phyloP scores from a whole-genome alignment of 192 early-diverging fungal species.

The Coemansia sp. region DNA sequence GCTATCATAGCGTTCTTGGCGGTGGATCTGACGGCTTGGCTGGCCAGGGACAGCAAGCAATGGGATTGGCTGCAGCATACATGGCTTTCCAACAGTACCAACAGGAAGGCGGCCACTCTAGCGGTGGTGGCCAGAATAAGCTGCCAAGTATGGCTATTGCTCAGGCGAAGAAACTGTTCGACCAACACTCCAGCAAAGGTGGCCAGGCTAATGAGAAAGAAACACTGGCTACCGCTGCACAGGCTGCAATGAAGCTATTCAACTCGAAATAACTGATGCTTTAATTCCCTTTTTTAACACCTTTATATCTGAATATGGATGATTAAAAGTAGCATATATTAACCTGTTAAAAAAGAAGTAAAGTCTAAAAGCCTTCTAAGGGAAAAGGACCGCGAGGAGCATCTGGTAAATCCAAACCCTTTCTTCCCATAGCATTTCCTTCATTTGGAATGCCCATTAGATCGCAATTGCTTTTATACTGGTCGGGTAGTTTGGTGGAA shows the following conservation, averaged over 20 bases:
- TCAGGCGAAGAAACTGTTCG: constrained; percentile 45
- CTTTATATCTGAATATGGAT: too few species aligned
- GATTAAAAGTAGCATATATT: too few species aligned
- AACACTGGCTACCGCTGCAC: constrained; percentile 48
- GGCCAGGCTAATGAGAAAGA: constrained; percentile 42
- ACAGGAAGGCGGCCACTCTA: constrained; percentile 4
- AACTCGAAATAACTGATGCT: constrained; percentile 5
- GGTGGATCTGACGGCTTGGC: constrained; percentile 9
- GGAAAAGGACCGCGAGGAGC: constrained; percentile 54
- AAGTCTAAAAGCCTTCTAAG: constrained; percentile 23
- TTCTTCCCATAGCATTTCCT: constrained; percentile 78
- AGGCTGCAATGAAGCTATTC: constrained; percentile 49
- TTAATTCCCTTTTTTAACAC: neutral
- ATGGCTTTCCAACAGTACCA: constrained; percentile 47
- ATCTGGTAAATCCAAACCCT: constrained; percentile 62
- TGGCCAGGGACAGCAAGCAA: constrained; percentile 29
- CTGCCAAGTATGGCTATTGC: constrained; percentile 45
- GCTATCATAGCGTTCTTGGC: constrained; percentile 16
- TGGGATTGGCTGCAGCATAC: constrained; percentile 48
- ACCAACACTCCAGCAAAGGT: constrained; percentile 30
- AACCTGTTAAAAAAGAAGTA: neutral
- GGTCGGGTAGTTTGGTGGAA: constrained; percentile 49
- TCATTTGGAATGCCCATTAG: constrained; percentile 57
- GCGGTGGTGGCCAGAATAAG: constrained; percentile 33
- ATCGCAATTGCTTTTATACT: constrained; percentile 61